A percentile compares a stretch with the other conserved stretches of the same genome.
Evolutionary conservation across 2,329 filamentous ascomycete species (phyloP).

Genomic region (Ilyonectria robusta): DNA sequence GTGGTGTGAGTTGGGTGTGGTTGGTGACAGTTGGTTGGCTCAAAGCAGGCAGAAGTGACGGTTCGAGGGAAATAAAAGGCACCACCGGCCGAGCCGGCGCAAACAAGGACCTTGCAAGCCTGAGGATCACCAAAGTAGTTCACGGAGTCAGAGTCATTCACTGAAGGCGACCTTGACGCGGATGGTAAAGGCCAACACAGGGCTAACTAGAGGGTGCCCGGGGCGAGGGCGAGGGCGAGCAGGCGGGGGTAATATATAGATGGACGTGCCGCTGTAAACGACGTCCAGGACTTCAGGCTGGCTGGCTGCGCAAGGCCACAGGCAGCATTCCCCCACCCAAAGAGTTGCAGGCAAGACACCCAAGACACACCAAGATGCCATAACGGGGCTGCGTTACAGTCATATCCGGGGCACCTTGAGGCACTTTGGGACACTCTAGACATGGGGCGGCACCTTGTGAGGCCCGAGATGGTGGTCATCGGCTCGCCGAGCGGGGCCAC

Average conservation of each 20-base stretch:
- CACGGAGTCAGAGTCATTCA: conserved; percentile 44
- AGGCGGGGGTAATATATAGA: conserved; percentile 41
- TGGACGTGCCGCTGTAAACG: conserved; percentile 35
- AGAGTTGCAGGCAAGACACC: conserved; percentile 25
- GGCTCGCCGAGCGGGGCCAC: conserved; percentile 32
- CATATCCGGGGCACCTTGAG: conserved; percentile 34
- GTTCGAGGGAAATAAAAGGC: conserved; percentile 31
- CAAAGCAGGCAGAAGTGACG: conserved; percentile 35
- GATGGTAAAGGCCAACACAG: conserved; percentile 35
- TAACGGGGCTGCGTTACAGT: conserved; percentile 37
- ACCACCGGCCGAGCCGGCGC: conserved; percentile 41
- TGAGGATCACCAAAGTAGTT: conserved; percentile 37
- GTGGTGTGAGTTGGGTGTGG: conserved; percentile 9
- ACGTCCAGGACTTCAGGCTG: not conserved
- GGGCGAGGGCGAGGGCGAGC: conserved; percentile 8
- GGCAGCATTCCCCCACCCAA: conserved; percentile 33
- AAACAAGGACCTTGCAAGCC: conserved; percentile 38
- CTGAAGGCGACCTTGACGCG: conserved; percentile 34
- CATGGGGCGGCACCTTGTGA: conserved; percentile 35
- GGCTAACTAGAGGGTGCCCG: conserved; percentile 26
- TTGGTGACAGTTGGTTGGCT: conserved; percentile 15
- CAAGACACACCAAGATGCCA: conserved; percentile 30
- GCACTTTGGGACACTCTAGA: not conserved
- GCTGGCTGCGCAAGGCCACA: conserved; percentile 27
- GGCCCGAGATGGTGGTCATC: conserved; percentile 45